These are phyloP conservation scores for Ramaria rubella DNA, from an alignment of 768 basidiomycete genomes.

Conservation along the genomic window DNA sequence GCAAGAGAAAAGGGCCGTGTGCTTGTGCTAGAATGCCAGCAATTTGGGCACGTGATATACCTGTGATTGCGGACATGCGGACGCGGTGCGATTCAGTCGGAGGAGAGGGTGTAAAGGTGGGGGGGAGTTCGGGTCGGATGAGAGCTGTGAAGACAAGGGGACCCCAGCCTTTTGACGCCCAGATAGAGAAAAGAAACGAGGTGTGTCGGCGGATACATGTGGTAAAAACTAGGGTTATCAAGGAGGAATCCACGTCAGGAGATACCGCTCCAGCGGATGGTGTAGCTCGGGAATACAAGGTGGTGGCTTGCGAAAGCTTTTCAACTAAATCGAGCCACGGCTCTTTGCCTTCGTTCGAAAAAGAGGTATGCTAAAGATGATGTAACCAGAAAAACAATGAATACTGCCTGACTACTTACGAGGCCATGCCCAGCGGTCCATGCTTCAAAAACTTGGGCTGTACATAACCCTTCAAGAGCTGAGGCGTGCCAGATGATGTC, in stretches of 20 bases:
- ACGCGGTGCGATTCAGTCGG: conserved; percentile 35
- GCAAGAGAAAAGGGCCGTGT: conserved; percentile 83
- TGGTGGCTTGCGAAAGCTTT: conserved; percentile 57
- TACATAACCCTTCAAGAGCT: conserved; percentile 79
- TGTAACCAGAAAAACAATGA: conserved; percentile 10
- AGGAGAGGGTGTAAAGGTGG: conserved; percentile 55
- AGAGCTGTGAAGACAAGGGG: conserved; percentile 68
- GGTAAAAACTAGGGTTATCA: conserved; percentile 62
- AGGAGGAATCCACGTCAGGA: conserved; percentile 48
- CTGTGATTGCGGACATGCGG: conserved; percentile 60
- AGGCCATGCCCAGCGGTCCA: conserved; percentile 73
- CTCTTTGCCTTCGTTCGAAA: conserved; percentile 44
- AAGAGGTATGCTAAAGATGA: conserved; percentile 45
- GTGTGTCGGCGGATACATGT: conserved; percentile 65
- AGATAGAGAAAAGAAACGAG: conserved; percentile 66
- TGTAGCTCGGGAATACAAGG: conserved; percentile 53
- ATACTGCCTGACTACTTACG: conserved; percentile 35
- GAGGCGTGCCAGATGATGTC: conserved; percentile 89
- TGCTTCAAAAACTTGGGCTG: conserved; percentile 70
- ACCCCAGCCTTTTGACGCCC: conserved; percentile 88
- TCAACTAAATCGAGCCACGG: conserved; percentile 74
- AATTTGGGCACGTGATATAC: conserved; percentile 64
- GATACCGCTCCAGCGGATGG: conserved; percentile 32
- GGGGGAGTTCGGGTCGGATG: conserved; percentile 57
- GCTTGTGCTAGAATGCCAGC: conserved; percentile 58